Conservation (phyloP, 2,329 filamentous ascomycete genomes). For the Verticillium zaregamsianum region DNA sequence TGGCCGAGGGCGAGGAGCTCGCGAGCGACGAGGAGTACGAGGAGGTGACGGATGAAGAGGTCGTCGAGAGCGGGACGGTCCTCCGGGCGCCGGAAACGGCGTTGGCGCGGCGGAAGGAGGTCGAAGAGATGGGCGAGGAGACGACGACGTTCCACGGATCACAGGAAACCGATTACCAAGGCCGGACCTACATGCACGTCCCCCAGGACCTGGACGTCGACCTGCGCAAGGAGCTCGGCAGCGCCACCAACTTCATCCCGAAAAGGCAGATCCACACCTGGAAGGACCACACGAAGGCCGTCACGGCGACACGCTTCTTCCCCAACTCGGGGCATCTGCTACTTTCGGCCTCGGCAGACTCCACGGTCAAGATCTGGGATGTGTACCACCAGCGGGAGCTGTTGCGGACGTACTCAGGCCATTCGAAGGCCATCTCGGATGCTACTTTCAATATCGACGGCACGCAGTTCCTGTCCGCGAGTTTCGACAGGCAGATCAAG, state of each 20-base stretch:
- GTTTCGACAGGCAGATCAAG: constrained; percentile 94
- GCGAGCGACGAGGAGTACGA: constrained; percentile 77
- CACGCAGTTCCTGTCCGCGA: constrained; percentile 82
- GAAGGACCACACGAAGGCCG: constrained; percentile 77
- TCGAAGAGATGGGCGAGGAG: constrained; percentile 63
- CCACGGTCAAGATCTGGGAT: constrained; percentile 91
- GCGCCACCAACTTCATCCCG: constrained; percentile 83
- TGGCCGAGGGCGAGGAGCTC: constrained; percentile 70
- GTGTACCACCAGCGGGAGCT: constrained; percentile 87
- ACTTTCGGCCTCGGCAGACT: constrained; percentile 84
- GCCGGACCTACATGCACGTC: constrained; percentile 95
- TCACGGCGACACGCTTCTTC: constrained; percentile 88
- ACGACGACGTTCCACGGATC: constrained; percentile 83
- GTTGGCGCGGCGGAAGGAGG: constrained; percentile 51
- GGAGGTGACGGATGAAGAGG: constrained; percentile 69
- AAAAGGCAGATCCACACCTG: constrained; percentile 92
- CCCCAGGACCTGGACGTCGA: constrained; percentile 87
- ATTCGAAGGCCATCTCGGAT: constrained; percentile 86
- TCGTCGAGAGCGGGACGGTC: constrained; percentile 60
- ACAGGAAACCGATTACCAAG: constrained; percentile 86
- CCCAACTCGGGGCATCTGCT: constrained; percentile 83
- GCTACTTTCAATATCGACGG: constrained; percentile 81
- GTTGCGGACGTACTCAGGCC: constrained; percentile 85
- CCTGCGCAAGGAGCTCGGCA: constrained; percentile 74
- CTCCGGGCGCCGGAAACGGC: constrained; percentile 52